Conservation (phyloP, 2,329 filamentous ascomycete genomes). For the Fusarium sp. region DNA sequence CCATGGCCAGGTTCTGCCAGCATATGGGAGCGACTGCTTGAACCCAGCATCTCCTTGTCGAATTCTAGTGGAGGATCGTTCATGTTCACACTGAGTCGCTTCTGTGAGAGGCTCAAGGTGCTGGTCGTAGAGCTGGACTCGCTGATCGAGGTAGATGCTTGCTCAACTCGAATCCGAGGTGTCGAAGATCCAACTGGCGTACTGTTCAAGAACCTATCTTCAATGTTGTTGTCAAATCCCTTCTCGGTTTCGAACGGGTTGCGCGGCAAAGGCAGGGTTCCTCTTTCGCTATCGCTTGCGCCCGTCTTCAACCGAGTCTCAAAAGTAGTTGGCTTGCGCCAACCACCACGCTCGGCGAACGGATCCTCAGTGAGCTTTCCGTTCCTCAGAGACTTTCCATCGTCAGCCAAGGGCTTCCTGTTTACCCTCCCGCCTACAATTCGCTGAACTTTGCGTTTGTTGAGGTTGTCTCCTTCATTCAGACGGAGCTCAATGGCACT, state of each 20-base stretch:
- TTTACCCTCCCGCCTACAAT: constrained; percentile 50
- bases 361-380: constrained; percentile 50
- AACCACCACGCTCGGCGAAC: constrained; percentile 44
- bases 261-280: constrained; percentile 8
- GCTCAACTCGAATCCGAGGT: constrained; percentile 50
- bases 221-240: constrained; percentile 56
- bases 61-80: constrained; percentile 2
- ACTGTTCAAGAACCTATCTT: constrained; percentile 55
- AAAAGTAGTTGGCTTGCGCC: constrained; percentile 45
- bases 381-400: constrained; percentile 49
- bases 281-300: constrained; percentile 6
- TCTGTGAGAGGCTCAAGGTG: constrained; percentile 15
- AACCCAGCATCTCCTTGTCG: constrained; percentile 1
- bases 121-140: constrained; percentile 30
- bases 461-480: constrained; percentile 55
- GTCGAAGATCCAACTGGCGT: constrained; percentile 57
- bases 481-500: constrained; percentile 52
- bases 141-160: constrained; percentile 31
- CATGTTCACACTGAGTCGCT: constrained; percentile 5
- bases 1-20: constrained; percentile 5
- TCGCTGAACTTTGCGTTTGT: constrained; percentile 54
- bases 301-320: constrained; percentile 40
- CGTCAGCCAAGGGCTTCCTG: constrained; percentile 50
- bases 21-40: constrained; percentile 1
- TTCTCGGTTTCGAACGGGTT: constrained; percentile 56